Evolutionary conservation across 164 flowering plant genomes (phyloP).

Genomic region (Liriodendron chinense): DNA sequence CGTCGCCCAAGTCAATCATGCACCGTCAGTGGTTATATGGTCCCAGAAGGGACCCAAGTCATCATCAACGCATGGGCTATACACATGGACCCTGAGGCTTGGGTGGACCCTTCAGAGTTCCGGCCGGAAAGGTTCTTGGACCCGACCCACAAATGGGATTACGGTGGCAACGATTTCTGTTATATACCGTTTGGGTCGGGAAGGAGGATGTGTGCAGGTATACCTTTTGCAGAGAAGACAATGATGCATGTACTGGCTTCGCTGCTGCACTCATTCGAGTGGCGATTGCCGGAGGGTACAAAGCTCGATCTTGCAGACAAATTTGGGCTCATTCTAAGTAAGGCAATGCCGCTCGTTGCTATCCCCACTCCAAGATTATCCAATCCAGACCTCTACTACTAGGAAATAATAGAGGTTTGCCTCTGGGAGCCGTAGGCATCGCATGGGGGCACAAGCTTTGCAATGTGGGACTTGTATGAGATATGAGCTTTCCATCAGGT

Average conservation of each 20-base stretch:
- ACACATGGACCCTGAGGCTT: neutral
- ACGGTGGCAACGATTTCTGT: constrained; percentile 7
- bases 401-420: neutral
- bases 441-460: no score
- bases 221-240: constrained; percentile 4
- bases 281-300: constrained; percentile 7
- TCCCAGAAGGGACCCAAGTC: neutral
- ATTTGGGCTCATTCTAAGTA: constrained; percentile 5
- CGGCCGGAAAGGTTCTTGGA: constrained; percentile 7
- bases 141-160: neutral
- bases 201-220: constrained; percentile 7
- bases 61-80: constrained; percentile 11
- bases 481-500: no score
- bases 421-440: no score
- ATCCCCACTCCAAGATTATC: constrained; percentile 6
- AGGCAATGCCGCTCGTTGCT: neutral
- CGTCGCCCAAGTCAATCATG: neutral
- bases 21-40: neutral
- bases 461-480: no score
- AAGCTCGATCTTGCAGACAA: constrained; percentile 7
- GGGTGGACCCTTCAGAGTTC: constrained; percentile 2
- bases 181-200: constrained; percentile 11
- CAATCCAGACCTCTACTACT: neutral
- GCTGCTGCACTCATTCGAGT: constrained; percentile 5
- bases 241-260: neutral